Evolutionary conservation across 1,284 basidiomycete genomes (phyloP), one percentile per base, ranked within the genome.

Genomic region (Ustilago nuda): DNA sequence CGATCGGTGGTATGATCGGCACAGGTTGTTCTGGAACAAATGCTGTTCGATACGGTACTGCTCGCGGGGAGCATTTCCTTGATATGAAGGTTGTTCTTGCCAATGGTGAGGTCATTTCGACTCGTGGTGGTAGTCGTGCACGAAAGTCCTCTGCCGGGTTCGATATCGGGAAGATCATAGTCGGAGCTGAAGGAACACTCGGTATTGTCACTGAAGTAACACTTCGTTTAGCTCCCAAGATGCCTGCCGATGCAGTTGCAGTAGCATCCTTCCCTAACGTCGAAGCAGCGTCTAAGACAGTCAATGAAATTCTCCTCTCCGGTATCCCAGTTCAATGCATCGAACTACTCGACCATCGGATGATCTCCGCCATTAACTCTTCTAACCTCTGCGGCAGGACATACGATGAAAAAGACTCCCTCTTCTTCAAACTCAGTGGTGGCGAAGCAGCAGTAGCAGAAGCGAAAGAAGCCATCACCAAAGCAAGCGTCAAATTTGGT

Each of bases 121-220:
- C 95, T 0, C 90, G 95, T 2, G 89, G 91, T 3, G 67, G 72
- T 46, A 64, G 74, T 2, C 51, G 74, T 3, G 92, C 95, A 0
- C 88, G 89, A 54, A 98, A 98, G 85, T 95, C 93, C 0, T 92
- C 93, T 0, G 94, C 94, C 0, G 95, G 95, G 1, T 95, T 94
- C 61, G 95, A 98, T 81, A 88, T 91, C 1, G 95, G 94, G 1
- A 94, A 95, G 80, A 86, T 98, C 17, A 98, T 98, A 87, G 92
- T 97, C 59, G 95, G 95, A 19, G 93, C 94, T 0, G 95, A 98
- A 84, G 95, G 95, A 1, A 98, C 95, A 0, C 87, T 98, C 30
- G 95, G 95, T 0, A 93, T 98, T 61, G 89, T 98, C 37, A 95
- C 94, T 0, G 95, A 97, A 86, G 93, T 92, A 0, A 95, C 94